Percentiles rank a stretch among this genome's conserved stretches.
Evolutionary conservation across 805 yeast species (phyloP).

Genomic region (Kluyveromyces starmeri): DNA sequence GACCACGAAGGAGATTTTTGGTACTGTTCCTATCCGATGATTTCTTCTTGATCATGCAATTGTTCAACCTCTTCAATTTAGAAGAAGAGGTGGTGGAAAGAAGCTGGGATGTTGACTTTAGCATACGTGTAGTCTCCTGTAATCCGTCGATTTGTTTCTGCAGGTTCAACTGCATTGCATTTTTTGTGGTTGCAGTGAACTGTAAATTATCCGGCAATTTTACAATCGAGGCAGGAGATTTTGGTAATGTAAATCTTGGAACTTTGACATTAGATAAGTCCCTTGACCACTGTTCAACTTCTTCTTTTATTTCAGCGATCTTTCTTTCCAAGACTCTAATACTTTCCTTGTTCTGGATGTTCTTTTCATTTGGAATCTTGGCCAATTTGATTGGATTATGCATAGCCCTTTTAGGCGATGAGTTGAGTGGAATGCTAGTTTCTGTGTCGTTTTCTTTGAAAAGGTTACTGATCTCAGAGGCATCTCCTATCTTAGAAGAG

Average conservation of each 20-base stretch:
- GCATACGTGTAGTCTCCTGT: slow-evolving; percentile 2
- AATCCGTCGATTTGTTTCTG: slow-evolving; percentile 1
- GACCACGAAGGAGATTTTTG: slow-evolving; percentile 14
- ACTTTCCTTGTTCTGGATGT: slow-evolving; percentile 23
- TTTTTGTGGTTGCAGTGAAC: slow-evolving; percentile 10
- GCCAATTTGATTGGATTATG: slow-evolving; percentile 3
- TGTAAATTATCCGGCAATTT: slow-evolving; percentile 6
- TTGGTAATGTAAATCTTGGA: slow-evolving; percentile 12
- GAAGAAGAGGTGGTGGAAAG: background rate
- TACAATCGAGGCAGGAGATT: slow-evolving; percentile 9
- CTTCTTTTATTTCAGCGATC: slow-evolving; percentile 17
- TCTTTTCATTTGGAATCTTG: slow-evolving; percentile 25
- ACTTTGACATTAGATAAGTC: slow-evolving; percentile 9
- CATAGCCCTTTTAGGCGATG: background rate
- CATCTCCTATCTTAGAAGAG: slow-evolving; percentile 9
- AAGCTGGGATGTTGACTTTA: slow-evolving; percentile 1
- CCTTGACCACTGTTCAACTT: slow-evolving; percentile 22
- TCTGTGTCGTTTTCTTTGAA: slow-evolving; percentile 12
- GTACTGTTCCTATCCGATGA: slow-evolving; percentile 1
- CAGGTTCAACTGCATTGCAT: background rate
- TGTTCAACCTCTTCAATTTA: slow-evolving; percentile 1
- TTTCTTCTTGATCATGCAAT: slow-evolving; percentile 2
- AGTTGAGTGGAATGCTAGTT: background rate
- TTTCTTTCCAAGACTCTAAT: slow-evolving; percentile 16
- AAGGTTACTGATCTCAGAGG: slow-evolving; percentile 13